These are phyloP conservation scores for Parietichytrium sp. DNA, from an alignment of 108 stramenopile species.

Conservation along the genomic window DNA sequence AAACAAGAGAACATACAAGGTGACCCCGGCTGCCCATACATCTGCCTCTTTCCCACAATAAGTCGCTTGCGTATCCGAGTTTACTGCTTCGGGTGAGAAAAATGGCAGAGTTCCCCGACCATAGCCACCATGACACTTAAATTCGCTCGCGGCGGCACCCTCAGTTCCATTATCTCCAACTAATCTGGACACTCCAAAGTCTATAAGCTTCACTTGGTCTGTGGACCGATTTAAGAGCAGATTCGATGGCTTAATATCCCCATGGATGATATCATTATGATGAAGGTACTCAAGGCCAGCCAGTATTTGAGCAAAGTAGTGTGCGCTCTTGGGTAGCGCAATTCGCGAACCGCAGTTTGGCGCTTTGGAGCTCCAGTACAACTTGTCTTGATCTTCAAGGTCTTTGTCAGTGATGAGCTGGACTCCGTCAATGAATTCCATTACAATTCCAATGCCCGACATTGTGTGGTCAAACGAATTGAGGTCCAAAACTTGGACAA, in stretches of 20 bases:
- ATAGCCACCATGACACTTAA: not conserved
- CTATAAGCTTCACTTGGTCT: not conserved
- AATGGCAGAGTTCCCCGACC: not conserved
- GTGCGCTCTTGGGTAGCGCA: too few relatives aligned
- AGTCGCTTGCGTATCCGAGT: not conserved
- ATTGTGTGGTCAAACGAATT: not conserved
- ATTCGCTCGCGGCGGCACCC: not conserved
- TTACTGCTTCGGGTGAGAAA: not conserved
- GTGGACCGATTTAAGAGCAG: not conserved
- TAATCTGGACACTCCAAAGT: not conserved
- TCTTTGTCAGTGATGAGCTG: not conserved
- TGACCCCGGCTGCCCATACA: not conserved
- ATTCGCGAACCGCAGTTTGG: too few relatives aligned
- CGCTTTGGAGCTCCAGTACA: not conserved
- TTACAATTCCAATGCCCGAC: not conserved
- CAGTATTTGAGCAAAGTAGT: not conserved
- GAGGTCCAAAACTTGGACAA: not conserved
- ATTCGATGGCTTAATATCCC: slow-evolving; percentile 31
- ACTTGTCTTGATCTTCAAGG: not conserved
- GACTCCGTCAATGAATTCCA: not conserved
- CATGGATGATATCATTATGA: not conserved
- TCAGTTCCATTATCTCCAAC: not conserved
- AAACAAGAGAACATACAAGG: not conserved
- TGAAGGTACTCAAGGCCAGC: slow-evolving; percentile 26
- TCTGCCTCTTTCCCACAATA: not conserved